These are phyloP conservation scores for Metrosideros polymorpha DNA, from an alignment of 441 rosid genomes.

Conservation along the genomic window DNA sequence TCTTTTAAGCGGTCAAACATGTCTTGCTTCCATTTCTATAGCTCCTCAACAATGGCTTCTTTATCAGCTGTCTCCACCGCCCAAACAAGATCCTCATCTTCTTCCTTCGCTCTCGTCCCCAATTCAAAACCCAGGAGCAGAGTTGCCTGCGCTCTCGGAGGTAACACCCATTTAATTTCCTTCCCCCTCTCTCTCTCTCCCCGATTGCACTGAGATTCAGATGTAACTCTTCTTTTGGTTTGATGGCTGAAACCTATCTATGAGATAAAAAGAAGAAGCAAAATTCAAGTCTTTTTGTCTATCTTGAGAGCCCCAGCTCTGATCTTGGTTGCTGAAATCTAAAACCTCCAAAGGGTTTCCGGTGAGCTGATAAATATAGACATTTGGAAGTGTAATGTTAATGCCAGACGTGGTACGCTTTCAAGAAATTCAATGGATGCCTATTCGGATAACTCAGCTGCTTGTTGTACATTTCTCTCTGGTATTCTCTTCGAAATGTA, in stretches of 20 bases:
- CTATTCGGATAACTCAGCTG: background rate
- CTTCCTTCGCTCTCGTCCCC: background rate
- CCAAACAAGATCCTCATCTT: conserved; percentile 5
- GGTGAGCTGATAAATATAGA: background rate
- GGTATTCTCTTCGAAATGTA: background rate
- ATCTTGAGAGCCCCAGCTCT: background rate
- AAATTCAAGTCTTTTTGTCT: background rate
- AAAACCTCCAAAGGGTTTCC: background rate
- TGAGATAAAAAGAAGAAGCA: background rate
- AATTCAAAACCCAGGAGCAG: conserved; percentile 21
- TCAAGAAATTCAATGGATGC: background rate
- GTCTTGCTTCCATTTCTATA: conserved; percentile 30
- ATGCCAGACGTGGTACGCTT: background rate
- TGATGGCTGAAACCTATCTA: background rate
- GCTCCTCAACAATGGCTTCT: conserved; percentile 25
- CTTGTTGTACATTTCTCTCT: background rate
- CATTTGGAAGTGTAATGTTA: background rate
- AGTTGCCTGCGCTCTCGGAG: conserved; percentile 50
- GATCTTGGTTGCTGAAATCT: background rate
- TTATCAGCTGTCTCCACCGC: conserved; percentile 25
- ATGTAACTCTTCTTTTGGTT: background rate
- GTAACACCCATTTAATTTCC: conserved; percentile 8
- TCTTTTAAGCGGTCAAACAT: conserved; percentile 7
- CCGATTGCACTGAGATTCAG: background rate
- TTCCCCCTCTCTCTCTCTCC: background rate